Base-by-base conservation (phyloP, 2,329 filamentous ascomycete species). In the Orbilia javanica region DNA sequence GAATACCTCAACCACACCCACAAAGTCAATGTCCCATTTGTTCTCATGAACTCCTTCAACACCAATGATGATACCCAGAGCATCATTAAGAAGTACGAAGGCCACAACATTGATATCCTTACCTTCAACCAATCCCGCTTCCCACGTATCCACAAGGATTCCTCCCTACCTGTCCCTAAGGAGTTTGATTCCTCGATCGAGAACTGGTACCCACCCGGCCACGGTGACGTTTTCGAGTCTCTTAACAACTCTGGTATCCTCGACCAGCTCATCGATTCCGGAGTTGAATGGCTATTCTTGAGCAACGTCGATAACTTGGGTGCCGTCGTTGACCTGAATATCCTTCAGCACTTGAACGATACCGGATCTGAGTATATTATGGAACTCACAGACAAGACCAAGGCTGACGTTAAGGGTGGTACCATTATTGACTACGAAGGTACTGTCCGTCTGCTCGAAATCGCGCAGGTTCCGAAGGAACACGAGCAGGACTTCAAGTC, bases 31-130 rank as follows among this genome's bases (percentile, higher is more conserved):
- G 96, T 99, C 36, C 96, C 96, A 60, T 97, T 99, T 86, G 91
- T 99, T 82, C 91, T 99, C 82, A 99, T 99, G 96, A 99, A 99
- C 91, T 98, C 96, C 70, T 99, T 99, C 92, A 99, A 99, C 90
- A 99, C 96, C 84, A 94, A 99, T 85, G 90, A 95, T 83, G 96
- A 99, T 84, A 99, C 96, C 64, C 94, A 94, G 80, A 94, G 93
- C 86, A 99, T 99, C 87, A 99, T 99, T 88, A 99, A 99, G 91
- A 99, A 99, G 89, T 99, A 98, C 87, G 95, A 99, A 88, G 96
- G 96, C 80, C 96, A 99, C 90, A 97, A 97, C 85, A 96, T 99
- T 84, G 96, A 99, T 84, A 98, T 99, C 85, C 89, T 98, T 85
- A 98, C 96, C 85, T 99, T 99, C 91, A 99, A 99, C 89, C 96